phyloP scores from a whole-genome alignment of 2,329 filamentous ascomycete species.

The Sporothrix curviconia region DNA sequence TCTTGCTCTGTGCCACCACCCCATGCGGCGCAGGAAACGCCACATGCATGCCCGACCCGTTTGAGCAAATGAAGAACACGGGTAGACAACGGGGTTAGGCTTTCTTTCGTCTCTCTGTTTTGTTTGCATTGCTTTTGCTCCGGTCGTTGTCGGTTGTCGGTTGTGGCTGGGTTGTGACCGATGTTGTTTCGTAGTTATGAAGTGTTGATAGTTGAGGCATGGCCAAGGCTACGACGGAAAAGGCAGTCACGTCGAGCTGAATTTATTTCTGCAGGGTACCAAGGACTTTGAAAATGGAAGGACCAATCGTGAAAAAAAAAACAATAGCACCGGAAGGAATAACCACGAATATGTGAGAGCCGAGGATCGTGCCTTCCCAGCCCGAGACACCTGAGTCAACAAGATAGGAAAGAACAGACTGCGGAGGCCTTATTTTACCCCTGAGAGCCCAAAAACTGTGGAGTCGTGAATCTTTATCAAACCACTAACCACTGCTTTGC shows the following conservation, averaged over 20 bases:
- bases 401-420: background rate
- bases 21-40: conserved; percentile 1
- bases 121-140: background rate
- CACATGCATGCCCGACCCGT: background rate
- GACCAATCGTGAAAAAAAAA: too few relatives aligned
- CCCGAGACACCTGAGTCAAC: background rate
- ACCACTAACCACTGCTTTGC: too few relatives aligned
- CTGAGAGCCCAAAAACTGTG: background rate
- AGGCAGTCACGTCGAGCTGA: background rate
- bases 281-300: too few relatives aligned
- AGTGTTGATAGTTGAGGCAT: background rate
- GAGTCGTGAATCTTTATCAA: background rate
- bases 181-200: background rate
- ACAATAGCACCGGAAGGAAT: background rate
- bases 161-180: background rate
- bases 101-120: background rate
- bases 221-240: background rate
- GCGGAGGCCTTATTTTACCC: too few relatives aligned
- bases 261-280: too few relatives aligned
- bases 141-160: background rate
- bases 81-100: background rate
- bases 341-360: background rate
- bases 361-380: background rate
- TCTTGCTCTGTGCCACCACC: background rate
- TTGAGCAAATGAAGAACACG: conserved; percentile 4